Conservation (phyloP, 108 stramenopile genomes). For the Cylindrotheca fusiformis region DNA sequence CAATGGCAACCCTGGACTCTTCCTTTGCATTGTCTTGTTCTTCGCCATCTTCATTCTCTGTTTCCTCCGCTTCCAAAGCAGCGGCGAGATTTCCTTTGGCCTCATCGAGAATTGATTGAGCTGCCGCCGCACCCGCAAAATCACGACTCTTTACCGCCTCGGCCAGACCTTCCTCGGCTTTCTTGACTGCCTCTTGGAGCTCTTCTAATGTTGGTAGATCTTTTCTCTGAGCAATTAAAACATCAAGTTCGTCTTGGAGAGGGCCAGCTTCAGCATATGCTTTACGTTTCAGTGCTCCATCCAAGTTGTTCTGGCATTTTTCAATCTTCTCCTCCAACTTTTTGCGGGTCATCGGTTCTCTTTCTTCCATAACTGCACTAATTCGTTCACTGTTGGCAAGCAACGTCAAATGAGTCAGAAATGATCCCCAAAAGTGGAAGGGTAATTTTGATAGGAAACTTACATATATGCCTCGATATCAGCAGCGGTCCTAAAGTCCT, state of each 20-base stretch:
- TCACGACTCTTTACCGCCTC: constrained; percentile 67
- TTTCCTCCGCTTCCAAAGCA: constrained; percentile 30
- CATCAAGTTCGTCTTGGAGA: constrained; percentile 71
- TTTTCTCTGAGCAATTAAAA: constrained; percentile 46
- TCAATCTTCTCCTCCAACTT: constrained; percentile 65
- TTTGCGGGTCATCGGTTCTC: constrained; percentile 69
- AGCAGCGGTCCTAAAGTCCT: constrained; percentile 72
- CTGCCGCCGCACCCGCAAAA: constrained; percentile 65
- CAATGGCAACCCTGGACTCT: constrained; percentile 13
- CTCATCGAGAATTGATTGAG: constrained; percentile 52
- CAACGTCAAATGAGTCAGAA: constrained; percentile 1
- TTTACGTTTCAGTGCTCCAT: constrained; percentile 69
- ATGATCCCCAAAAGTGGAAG: background rate
- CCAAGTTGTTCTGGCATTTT: constrained; percentile 51
- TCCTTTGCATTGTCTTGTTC: constrained; percentile 9
- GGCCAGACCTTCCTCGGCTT: constrained; percentile 57
- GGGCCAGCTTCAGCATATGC: constrained; percentile 69
- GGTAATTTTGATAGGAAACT: constrained; percentile 15
- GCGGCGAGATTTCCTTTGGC: constrained; percentile 54
- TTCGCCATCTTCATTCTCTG: constrained; percentile 16
- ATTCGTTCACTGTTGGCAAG: constrained; percentile 36
- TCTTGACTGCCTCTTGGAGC: constrained; percentile 48
- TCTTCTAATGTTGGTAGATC: constrained; percentile 80
- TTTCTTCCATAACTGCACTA: constrained; percentile 57
- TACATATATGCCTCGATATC: constrained; percentile 63